Percentiles rank a stretch among this genome's conserved stretches.
These are phyloP conservation scores for Orbilia oligospora DNA, from an alignment of 2,329 filamentous ascomycete species.

Conservation along the genomic window DNA sequence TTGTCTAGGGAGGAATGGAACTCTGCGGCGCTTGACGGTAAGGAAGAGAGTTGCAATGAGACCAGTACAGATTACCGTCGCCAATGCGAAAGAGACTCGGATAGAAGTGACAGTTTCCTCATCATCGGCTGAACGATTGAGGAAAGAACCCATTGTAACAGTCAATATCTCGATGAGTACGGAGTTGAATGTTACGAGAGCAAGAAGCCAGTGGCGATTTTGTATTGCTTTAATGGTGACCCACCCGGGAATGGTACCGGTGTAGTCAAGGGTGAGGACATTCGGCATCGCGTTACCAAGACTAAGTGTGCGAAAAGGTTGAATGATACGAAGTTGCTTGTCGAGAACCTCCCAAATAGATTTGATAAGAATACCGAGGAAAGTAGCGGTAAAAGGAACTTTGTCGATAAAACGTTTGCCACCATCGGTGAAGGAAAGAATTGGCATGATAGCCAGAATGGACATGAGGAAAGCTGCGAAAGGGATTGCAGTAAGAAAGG, in stretches of 20 bases:
- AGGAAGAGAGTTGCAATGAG: conserved; percentile 74
- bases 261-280: conserved; percentile 80
- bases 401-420: conserved; percentile 73
- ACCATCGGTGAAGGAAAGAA: conserved; percentile 74
- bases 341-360: conserved; percentile 79
- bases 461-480: conserved; percentile 74
- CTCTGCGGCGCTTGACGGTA: conserved; percentile 75
- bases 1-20: conserved; percentile 81
- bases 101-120: conserved; percentile 76
- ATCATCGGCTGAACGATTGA: conserved; percentile 70
- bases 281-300: conserved; percentile 76
- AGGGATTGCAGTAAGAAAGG: conserved; percentile 74
- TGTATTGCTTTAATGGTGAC: conserved; percentile 75
- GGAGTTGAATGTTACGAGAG: conserved; percentile 78
- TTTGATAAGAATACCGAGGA: conserved; percentile 77
- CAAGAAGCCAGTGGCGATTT: conserved; percentile 77
- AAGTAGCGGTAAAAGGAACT: conserved; percentile 77
- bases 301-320: conserved; percentile 80
- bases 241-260: conserved; percentile 78
- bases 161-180: conserved; percentile 81
- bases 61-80: conserved; percentile 76
- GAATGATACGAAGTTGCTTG: conserved; percentile 79
- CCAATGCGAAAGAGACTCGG: conserved; percentile 75
- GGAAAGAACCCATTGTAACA: conserved; percentile 77
- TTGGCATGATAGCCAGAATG: conserved; percentile 74